Base-by-base conservation (phyloP, 768 basidiomycete species). In the Phylloporus sp. region DNA sequence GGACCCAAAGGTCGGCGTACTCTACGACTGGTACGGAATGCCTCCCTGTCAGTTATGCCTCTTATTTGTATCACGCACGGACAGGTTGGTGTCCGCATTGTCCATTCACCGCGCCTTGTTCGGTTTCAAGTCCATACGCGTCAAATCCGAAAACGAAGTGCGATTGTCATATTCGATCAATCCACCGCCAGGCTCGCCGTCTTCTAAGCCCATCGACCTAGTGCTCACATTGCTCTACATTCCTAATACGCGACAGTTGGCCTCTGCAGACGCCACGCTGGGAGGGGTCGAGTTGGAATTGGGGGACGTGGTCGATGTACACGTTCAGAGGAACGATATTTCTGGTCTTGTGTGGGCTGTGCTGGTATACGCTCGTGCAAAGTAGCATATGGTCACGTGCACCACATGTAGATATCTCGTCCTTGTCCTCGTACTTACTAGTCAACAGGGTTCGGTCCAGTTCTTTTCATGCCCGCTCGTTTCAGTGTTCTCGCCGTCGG, bases 71-170 rank as follows among this genome's bases (percentile, higher is more conserved):
- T 20, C 17, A 9, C 9, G 4, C 18, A n/a, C 18, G 36, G 5
- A 27, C 51, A 90, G 90, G 87, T 85, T 83, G 54, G 81, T 79
- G 5, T 79, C 81, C 0, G 80, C 84, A 0, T 71, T 89, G 34
- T 65, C 72, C 3, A 65, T 89, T 7, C 86, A 93, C 50, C 78
- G 76, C 20, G 73, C 77, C 0, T 66, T 89, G 13, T 69, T 79
- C 35, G 76, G 76, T 35, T 75, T 92, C 52, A 69, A 77, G 44
- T 77, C 80, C 9, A 78, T 77, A 5, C 71, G 78, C 23, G 69
- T 76, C 1, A 74, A 73, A 22, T 81, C 88, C 2, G 86, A 89
- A 48, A 89, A 90, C 64, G 87, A 90, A 60, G 71, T 91, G 22
- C 77, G 79, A 23, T 71, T 93, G 35, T 78, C 77, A 9, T 93